Evolutionary conservation across 2,329 filamentous ascomycete species (phyloP), one percentile per base, ranked within the genome.

Genomic region (Scolecobasidium constrictum): DNA sequence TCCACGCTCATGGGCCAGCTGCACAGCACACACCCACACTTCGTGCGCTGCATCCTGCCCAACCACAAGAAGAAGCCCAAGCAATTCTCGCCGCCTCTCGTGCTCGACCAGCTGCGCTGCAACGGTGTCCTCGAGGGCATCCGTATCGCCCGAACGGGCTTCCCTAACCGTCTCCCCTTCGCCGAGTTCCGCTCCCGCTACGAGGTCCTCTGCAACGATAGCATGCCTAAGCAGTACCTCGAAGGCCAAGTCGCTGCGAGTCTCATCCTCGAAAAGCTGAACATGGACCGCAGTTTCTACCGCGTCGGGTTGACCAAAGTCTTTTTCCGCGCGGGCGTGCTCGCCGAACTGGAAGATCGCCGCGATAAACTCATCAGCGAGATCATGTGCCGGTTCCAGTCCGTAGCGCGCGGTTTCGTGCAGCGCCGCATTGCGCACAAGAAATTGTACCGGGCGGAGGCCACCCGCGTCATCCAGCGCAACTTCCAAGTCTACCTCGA

Each of bases 111-210:
- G 60, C 69, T 98, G n/a, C 80, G 92, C 41, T 98, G 92, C 65
- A 98, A 98, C 59, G 92, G 92, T 83, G 92, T 98, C 3, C 72
- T 98, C n/a, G 92, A 98, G 65, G 92, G 92, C 48, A 98, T 98
- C 56, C 78, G 92, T 47, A 98, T 98, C 61, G 92, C 92, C 18
- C 79, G 92, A 36, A 98, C 93, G 4, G 92, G 92, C 18, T 98
- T 98, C 59, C 92, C 92, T 40, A 98, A 98, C 58, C 75, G 92
- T 51, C 71, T 98, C 22, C 75, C 85, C 1, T 98, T 98, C 58
- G 75, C 84, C 3, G 93, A 98, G 57, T 98, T 98, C 65, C 79
- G 92, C 42, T 86, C 93, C 54, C 81, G 92, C 48, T 98, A 98
- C 60, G 92, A 96, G 58, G 90, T 98, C 5, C 75, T 98, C 5